Evolutionary conservation across 306 rosid genomes (phyloP), one percentile per base, ranked within the genome.

Genomic region (Acacia melanoxylon): DNA sequence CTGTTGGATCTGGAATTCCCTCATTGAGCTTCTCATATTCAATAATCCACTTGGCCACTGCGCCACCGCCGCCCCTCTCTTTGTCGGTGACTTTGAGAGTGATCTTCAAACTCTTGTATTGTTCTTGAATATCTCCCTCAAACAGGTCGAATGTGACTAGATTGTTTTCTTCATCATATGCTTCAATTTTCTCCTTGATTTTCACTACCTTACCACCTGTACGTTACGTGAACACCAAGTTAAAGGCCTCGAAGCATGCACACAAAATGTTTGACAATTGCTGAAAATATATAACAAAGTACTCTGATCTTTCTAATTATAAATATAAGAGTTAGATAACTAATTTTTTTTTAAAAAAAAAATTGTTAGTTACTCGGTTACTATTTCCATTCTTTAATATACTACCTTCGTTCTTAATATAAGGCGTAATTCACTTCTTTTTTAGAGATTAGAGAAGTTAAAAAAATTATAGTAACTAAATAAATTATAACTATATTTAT

Each of bases 21-120:
- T 77, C 80, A 63, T 61, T 76, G 45, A 61, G 22, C 72, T 76
- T 76, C 59, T 76, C 80, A 76, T 76, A 76, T 2, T 76, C 72
- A 25, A 25, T 0, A 17, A 8, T 44, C 80, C 80, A 77, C 37
- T 77, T 77, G 14, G 25, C 59, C 5, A 35, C 46, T 11, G 68
- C 54, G 14, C 11, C 27, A 10, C 25, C 61, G 35, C 22, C 67
- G 2, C 22, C 66, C 2, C n/a, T n/a, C n/a, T 5, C 44, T 11
- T 10, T 59, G 16, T 59, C 66, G 6, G 33, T 2, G 16, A 59
- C 33, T 59, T n/a, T n/a, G n/a, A n/a, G n/a, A n/a, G n/a, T n/a
- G n/a, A n/a, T n/a, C n/a, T n/a, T n/a, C n/a, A n/a, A 59, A 24
- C 27, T 74, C 78, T 74, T 74, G 78, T 31, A 74, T 8, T 52